A percentile compares a stretch with the other conserved stretches of the same genome.
phyloP scores from a whole-genome alignment of 2,329 filamentous ascomycete genomes.

The Xylaria arbuscula region DNA sequence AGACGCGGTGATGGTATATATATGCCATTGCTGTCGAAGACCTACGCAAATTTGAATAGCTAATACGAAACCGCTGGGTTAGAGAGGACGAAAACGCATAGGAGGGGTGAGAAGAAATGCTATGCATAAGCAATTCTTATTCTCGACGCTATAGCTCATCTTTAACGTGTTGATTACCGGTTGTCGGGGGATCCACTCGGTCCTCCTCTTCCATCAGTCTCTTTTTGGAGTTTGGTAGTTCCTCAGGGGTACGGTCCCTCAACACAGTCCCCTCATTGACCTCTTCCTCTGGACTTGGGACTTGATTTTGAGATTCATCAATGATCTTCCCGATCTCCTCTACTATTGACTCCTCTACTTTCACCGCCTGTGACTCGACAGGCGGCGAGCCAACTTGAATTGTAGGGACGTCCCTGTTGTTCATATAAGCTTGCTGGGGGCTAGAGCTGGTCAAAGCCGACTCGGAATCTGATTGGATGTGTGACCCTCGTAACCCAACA shows the following conservation, averaged over 20 bases:
- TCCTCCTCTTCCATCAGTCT: constrained; percentile 49
- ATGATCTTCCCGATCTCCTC: constrained; percentile 68
- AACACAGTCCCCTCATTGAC: constrained; percentile 46
- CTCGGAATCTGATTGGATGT: constrained; percentile 42
- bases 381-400: constrained; percentile 55
- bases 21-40: background rate
- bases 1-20: background rate
- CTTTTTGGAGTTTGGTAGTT: constrained; percentile 45
- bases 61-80: background rate
- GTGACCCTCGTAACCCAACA: constrained; percentile 55
- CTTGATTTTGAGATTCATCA: constrained; percentile 45
- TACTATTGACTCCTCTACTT: constrained; percentile 55
- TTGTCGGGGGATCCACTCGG: constrained; percentile 35
- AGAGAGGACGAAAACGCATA: constrained; percentile 16
- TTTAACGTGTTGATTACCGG: constrained; percentile 49
- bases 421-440: constrained; percentile 43
- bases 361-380: constrained; percentile 26
- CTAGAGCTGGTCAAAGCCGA: constrained; percentile 41
- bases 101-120: constrained; percentile 23
- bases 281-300: constrained; percentile 35
- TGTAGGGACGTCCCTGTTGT: constrained; percentile 61
- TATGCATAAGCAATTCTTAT: constrained; percentile 39
- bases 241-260: constrained; percentile 49
- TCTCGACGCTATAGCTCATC: constrained; percentile 55
- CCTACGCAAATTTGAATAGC: background rate